These are phyloP conservation scores for Chondrostereum purpureum DNA, from an alignment of 1,284 basidiomycete genomes.

Conservation along the genomic window DNA sequence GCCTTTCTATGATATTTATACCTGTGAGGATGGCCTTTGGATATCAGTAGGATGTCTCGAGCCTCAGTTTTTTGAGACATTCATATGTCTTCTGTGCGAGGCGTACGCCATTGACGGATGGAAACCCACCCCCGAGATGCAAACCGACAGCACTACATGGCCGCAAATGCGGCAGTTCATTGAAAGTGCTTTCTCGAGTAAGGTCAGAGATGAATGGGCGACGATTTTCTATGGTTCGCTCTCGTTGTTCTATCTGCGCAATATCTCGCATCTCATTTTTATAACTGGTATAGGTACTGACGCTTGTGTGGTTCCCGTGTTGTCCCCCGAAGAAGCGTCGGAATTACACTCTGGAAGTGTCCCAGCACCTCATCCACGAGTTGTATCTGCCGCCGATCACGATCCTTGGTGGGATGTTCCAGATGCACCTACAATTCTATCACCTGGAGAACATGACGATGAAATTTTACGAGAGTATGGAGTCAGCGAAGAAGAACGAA, in stretches of 20 bases:
- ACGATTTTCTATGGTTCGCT: conserved; percentile 54
- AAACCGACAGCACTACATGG: conserved; percentile 54
- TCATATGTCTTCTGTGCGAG: conserved; percentile 50
- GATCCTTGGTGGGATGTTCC: conserved; percentile 11
- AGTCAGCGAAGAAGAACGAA: conserved; percentile 28
- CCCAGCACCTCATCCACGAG: conserved; percentile 46
- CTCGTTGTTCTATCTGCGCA: conserved; percentile 3
- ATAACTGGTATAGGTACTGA: conserved; percentile 48
- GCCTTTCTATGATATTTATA: conserved; percentile 75
- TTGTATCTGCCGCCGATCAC: conserved; percentile 25
- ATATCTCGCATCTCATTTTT: background rate
- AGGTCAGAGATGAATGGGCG: conserved; percentile 66
- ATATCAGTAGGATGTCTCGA: conserved; percentile 77
- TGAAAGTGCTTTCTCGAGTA: conserved; percentile 53
- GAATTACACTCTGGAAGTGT: conserved; percentile 28
- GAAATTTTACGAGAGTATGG: conserved; percentile 46
- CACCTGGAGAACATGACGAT: conserved; percentile 45
- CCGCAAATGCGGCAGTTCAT: conserved; percentile 52
- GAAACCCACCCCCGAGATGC: conserved; percentile 47
- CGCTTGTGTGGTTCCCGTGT: conserved; percentile 70
- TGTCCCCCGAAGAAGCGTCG: conserved; percentile 58
- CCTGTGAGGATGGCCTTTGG: conserved; percentile 65
- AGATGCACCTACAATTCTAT: conserved; percentile 23
- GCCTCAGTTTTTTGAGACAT: conserved; percentile 60
- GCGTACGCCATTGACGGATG: conserved; percentile 45